Evolutionary conservation across 2,329 filamentous ascomycete species (phyloP).

Genomic region (Aspergillus flavus): DNA sequence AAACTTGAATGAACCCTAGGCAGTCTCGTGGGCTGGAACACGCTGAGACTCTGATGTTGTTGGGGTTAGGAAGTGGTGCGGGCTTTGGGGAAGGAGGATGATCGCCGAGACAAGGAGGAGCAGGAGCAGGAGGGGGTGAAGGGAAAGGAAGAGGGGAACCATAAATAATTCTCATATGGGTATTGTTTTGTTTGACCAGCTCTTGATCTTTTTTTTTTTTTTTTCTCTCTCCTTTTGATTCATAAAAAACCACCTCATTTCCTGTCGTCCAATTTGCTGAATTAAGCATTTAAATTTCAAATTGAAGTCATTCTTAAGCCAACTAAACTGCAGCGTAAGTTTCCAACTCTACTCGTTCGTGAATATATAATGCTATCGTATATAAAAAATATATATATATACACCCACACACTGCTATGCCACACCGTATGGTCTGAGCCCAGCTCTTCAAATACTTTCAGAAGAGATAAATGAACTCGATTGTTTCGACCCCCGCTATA

Average conservation of each 20-base stretch:
- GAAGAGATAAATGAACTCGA: neutral
- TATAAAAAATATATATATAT: too few relatives aligned
- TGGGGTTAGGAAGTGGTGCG: neutral
- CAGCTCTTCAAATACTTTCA: neutral
- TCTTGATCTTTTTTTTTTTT: neutral
- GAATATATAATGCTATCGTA: neutral
- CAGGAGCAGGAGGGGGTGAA: neutral
- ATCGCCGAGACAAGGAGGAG: neutral
- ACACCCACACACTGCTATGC: neutral
- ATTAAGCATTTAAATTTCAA: neutral
- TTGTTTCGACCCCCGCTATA: neutral
- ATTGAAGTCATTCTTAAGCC: neutral
- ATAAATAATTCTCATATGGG: neutral
- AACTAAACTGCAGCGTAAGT: neutral
- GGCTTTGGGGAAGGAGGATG: neutral
- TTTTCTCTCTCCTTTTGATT: neutral
- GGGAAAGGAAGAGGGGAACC: neutral
- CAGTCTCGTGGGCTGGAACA: neutral
- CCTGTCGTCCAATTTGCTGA: too few relatives aligned
- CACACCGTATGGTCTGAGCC: neutral
- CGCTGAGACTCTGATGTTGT: neutral
- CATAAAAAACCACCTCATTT: neutral
- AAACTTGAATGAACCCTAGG: neutral
- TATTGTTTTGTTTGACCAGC: neutral
- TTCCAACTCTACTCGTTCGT: neutral